phyloP scores from a whole-genome alignment of 768 basidiomycete species.

The Chalciporus sphaerocephalus region DNA sequence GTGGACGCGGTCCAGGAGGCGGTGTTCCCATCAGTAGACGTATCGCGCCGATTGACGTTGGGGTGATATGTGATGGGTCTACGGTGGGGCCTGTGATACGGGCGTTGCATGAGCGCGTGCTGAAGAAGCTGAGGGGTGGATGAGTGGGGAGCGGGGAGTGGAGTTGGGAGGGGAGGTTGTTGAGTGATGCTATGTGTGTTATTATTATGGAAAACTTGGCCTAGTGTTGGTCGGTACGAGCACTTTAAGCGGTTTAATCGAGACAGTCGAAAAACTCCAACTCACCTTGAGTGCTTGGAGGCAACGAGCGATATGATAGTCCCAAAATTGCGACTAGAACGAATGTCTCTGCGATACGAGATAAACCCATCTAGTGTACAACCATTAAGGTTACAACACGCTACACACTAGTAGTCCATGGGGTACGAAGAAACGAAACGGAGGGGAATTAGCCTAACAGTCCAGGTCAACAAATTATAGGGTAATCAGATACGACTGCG shows the following conservation, averaged over 20 bases:
- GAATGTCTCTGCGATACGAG: background rate
- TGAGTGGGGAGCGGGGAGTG: conserved; percentile 1
- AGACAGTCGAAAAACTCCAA: too few species aligned
- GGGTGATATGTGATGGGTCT: conserved; percentile 54
- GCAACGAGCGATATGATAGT: too few species aligned
- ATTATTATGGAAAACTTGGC: too few species aligned
- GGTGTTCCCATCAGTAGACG: conserved; percentile 26
- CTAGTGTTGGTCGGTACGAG: background rate
- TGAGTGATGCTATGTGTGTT: too few species aligned
- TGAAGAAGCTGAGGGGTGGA: conserved; percentile 24
- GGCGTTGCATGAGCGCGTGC: conserved; percentile 48
- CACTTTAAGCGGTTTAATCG: too few species aligned
- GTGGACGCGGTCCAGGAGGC: background rate
- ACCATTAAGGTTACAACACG: background rate
- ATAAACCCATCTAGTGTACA: background rate
- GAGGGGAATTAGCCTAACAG: background rate
- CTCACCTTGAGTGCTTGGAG: too few species aligned
- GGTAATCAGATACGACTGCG: background rate
- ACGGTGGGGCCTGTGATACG: conserved; percentile 45
- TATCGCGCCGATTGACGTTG: conserved; percentile 56
- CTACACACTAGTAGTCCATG: background rate
- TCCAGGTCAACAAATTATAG: background rate
- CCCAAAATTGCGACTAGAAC: too few species aligned
- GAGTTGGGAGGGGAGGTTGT: too few species aligned
- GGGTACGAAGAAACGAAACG: background rate